These are phyloP conservation scores for Cordia subcordata DNA, from an alignment of 257 asterid genomes.

Conservation along the genomic window DNA sequence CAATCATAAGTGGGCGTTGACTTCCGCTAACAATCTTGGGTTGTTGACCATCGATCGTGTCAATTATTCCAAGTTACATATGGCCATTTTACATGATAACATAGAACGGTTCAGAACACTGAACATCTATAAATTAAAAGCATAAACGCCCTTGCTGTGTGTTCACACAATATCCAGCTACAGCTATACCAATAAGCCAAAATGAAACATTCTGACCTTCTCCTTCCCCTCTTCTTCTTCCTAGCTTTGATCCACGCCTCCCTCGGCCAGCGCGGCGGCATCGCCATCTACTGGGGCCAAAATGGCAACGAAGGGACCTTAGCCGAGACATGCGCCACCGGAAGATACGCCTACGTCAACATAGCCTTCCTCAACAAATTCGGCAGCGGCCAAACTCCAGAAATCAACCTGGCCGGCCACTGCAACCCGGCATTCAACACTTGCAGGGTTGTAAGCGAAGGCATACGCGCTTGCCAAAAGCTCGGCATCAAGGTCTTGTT, in stretches of 20 bases:
- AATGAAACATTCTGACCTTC: neutral
- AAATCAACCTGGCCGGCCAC: conserved; percentile 76
- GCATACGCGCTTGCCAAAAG: conserved; percentile 43
- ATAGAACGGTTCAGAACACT: no score
- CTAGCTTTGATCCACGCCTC: conserved; percentile 2
- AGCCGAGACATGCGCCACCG: conserved; percentile 64
- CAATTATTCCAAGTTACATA: no score
- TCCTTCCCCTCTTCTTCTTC: conserved; percentile 3
- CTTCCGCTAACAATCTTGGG: no score
- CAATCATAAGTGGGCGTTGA: no score
- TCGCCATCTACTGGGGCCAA: conserved; percentile 82
- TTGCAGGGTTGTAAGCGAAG: conserved; percentile 40
- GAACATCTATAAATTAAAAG: neutral
- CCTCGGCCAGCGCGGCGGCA: conserved; percentile 26
- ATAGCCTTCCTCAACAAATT: conserved; percentile 55
- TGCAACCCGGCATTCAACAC: conserved; percentile 47
- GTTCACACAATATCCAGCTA: no score
- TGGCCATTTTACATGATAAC: no score
- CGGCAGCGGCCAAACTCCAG: conserved; percentile 60
- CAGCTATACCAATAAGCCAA: neutral
- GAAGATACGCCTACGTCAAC: conserved; percentile 48
- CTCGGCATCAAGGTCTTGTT: conserved; percentile 49
- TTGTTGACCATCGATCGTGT: no score
- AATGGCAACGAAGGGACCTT: conserved; percentile 66
- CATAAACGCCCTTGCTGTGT: neutral